Conservation (phyloP, 2,329 filamentous ascomycete species). For the Fusarium tricinctum region DNA sequence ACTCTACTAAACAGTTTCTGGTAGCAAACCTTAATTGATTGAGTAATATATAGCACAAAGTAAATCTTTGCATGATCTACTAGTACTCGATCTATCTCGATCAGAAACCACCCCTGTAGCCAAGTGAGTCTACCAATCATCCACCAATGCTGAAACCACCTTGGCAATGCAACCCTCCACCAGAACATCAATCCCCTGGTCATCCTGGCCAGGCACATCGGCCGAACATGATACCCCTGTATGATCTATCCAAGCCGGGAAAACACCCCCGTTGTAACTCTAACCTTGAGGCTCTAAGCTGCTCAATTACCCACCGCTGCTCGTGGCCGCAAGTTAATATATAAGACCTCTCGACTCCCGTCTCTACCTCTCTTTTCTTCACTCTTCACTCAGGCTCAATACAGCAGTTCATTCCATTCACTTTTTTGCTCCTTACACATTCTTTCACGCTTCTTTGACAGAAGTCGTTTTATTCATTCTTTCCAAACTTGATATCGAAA, state of each 20-base stretch:
- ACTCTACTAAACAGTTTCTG: too few species aligned
- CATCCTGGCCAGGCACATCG: slow-evolving; percentile 16
- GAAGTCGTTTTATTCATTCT: slow-evolving; percentile 50
- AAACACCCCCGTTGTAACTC: slow-evolving; percentile 19
- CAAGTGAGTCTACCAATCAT: background rate
- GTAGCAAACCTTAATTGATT: background rate
- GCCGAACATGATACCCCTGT: slow-evolving; percentile 31
- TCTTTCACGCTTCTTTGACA: slow-evolving; percentile 52
- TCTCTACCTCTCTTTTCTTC: slow-evolving; percentile 4
- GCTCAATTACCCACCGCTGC: background rate
- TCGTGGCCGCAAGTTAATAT: slow-evolving; percentile 27
- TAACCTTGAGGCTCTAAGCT: slow-evolving; percentile 30
- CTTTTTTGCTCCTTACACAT: slow-evolving; percentile 48
- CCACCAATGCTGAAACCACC: slow-evolving; percentile 41
- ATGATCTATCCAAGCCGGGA: slow-evolving; percentile 22
- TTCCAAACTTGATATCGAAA: slow-evolving; percentile 13
- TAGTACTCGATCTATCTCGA: slow-evolving; percentile 6
- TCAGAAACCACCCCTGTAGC: background rate
- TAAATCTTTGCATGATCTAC: slow-evolving; percentile 31
- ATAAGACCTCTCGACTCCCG: slow-evolving; percentile 28
- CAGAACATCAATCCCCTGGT: slow-evolving; percentile 26
- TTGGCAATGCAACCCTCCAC: slow-evolving; percentile 36
- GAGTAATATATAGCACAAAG: background rate
- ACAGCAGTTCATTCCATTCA: slow-evolving; percentile 50
- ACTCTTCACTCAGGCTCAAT: slow-evolving; percentile 45